phyloP scores from a whole-genome alignment of 176 grass and related monocot species.

The Carex kokanica region DNA sequence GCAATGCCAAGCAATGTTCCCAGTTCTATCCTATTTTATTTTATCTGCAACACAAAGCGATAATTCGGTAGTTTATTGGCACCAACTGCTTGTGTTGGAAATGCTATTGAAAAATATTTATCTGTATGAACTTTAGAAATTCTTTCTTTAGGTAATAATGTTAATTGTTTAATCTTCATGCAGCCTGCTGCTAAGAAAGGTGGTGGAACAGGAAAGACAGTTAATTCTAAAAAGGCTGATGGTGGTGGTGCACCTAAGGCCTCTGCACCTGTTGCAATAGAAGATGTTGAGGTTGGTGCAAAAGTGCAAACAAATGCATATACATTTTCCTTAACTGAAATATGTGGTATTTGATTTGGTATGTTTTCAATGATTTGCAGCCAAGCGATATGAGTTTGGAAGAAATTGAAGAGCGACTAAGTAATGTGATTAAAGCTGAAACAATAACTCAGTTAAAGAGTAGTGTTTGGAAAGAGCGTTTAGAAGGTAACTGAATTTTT shows the following conservation, averaged over 20 bases:
- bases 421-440: slow-evolving; percentile 66
- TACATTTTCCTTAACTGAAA: neutral
- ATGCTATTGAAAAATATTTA: neutral
- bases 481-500: slow-evolving; percentile 63
- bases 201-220: slow-evolving; percentile 46
- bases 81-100: neutral
- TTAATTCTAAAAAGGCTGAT: slow-evolving; percentile 63
- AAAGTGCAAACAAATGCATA: slow-evolving; percentile 18
- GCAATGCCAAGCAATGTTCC: slow-evolving; percentile 14
- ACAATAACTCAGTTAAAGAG: slow-evolving; percentile 86
- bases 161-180: slow-evolving; percentile 20
- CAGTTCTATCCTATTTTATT: neutral
- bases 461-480: slow-evolving; percentile 89
- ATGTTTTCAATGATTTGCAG: slow-evolving; percentile 45
- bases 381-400: slow-evolving; percentile 94
- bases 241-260: slow-evolving; percentile 57
- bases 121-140: neutral
- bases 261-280: slow-evolving; percentile 49
- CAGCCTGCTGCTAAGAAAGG: slow-evolving; percentile 72
- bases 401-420: slow-evolving; percentile 88
- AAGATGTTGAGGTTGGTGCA: slow-evolving; percentile 90
- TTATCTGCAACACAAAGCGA: neutral
- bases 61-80: neutral
- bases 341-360: slow-evolving; percentile 2
- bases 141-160: neutral